A percentile compares a stretch with the other conserved stretches of the same genome.
Conservation (phyloP, 2,329 filamentous ascomycete species). For the Fusarium protoensiforme region DNA sequence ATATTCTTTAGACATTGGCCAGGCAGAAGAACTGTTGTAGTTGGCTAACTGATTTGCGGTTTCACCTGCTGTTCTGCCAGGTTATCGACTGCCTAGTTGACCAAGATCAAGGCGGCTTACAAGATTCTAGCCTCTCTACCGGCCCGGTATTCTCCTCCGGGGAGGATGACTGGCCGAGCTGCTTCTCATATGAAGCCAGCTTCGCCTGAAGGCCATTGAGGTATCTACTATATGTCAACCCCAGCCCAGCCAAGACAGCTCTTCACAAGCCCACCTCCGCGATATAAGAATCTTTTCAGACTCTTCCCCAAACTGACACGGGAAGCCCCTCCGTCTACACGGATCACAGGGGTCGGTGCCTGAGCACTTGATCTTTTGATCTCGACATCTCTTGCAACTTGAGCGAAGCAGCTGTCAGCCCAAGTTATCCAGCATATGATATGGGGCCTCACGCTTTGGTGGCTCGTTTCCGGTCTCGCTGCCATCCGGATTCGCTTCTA, state of each 20-base stretch:
- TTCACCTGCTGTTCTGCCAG: background rate
- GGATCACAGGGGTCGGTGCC: background rate
- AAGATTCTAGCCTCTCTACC: background rate
- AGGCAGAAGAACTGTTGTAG: background rate
- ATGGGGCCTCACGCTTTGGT: background rate
- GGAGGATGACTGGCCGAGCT: background rate
- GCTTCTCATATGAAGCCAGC: background rate
- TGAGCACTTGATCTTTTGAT: background rate
- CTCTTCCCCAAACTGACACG: background rate
- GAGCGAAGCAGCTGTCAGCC: background rate
- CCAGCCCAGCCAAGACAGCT: background rate
- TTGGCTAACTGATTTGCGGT: background rate
- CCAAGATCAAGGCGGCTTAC: background rate
- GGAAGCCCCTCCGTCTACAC: background rate
- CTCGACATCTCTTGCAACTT: background rate
- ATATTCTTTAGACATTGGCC: fast-evolving
- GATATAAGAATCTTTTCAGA: background rate
- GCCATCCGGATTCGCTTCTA: background rate
- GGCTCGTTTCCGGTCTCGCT: background rate
- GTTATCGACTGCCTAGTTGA: background rate
- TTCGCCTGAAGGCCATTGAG: background rate
- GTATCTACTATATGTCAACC: background rate
- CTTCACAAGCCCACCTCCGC: background rate
- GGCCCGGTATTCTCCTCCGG: background rate
- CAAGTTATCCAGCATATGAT: too few relatives aligned